A percentile compares a stretch with the other conserved stretches of the same genome.
Conservation (phyloP, 306 rosid species). For the Aeschynomene evenia region DNA sequence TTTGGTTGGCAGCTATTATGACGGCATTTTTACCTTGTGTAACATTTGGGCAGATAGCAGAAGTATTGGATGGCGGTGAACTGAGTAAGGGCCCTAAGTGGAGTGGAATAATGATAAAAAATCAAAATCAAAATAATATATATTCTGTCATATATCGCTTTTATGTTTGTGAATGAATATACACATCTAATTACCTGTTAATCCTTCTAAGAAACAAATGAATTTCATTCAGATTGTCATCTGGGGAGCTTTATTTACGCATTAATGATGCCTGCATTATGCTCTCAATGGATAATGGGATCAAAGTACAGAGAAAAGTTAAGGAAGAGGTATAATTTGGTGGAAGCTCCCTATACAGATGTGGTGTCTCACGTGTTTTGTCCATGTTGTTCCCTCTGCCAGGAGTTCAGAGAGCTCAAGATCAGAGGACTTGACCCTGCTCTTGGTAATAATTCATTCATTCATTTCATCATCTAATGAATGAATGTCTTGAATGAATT, state of each 20-base stretch:
- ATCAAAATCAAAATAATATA: no score
- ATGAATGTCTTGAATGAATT: no score
- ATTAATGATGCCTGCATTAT: slow-evolving; percentile 70
- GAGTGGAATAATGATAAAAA: no score
- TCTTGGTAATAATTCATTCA: slow-evolving; percentile 40
- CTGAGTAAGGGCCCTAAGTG: slow-evolving; percentile 39
- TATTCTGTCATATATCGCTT: no score
- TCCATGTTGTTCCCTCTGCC: slow-evolving; percentile 69
- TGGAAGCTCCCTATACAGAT: slow-evolving; percentile 65
- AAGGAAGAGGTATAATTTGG: slow-evolving; percentile 51
- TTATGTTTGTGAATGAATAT: no score
- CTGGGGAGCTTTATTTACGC: slow-evolving; percentile 62
- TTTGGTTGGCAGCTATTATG: slow-evolving; percentile 53
- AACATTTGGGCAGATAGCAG: slow-evolving; percentile 66
- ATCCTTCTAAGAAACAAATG: background rate
- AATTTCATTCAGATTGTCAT: slow-evolving; percentile 54
- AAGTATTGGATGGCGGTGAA: slow-evolving; percentile 65
- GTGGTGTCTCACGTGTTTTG: slow-evolving; percentile 64
- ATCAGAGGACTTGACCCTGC: slow-evolving; percentile 66
- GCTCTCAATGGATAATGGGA: slow-evolving; percentile 73
- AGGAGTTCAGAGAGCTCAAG: slow-evolving; percentile 61
- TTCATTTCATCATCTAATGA: background rate
- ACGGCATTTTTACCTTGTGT: slow-evolving; percentile 65
- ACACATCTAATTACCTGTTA: background rate
- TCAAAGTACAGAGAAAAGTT: slow-evolving; percentile 56